These are phyloP conservation scores for Immersiella caudata DNA, from an alignment of 495 filamentous ascomycete species.

Conservation along the genomic window DNA sequence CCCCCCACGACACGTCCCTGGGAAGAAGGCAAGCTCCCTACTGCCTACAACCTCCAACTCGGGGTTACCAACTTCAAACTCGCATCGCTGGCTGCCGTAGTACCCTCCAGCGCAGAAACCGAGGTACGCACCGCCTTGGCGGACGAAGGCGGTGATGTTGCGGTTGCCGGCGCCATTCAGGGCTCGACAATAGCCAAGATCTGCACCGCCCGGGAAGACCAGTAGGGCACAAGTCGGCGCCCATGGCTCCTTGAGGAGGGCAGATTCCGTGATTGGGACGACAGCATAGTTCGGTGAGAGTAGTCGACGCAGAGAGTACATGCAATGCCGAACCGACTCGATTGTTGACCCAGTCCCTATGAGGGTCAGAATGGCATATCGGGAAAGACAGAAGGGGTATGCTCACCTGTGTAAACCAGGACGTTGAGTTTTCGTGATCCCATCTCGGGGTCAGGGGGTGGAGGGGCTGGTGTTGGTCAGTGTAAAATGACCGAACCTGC, in stretches of 20 bases:
- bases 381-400: neutral
- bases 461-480: conserved; percentile 36
- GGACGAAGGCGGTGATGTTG: conserved; percentile 80
- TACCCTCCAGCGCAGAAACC: conserved; percentile 96
- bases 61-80: conserved; percentile 86
- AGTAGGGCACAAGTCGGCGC: conserved; percentile 80
- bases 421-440: conserved; percentile 74
- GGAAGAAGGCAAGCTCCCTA: conserved; percentile 86
- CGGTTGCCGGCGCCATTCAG: conserved; percentile 89
- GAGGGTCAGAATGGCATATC: conserved; percentile 8
- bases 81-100: conserved; percentile 78
- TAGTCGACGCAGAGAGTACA: conserved; percentile 84
- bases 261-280: conserved; percentile 75
- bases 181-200: conserved; percentile 85
- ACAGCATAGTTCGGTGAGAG: conserved; percentile 95
- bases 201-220: conserved; percentile 93
- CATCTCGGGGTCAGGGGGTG: conserved; percentile 48
- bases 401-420: conserved; percentile 78
- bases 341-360: conserved; percentile 81
- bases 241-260: conserved; percentile 92
- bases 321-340: conserved; percentile 85
- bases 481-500: neutral
- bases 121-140: conserved; percentile 80
- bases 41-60: conserved; percentile 83
- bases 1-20: conserved; percentile 79